phyloP scores from a whole-genome alignment of 1,284 basidiomycete species.

The Chalciporus piperatoides region DNA sequence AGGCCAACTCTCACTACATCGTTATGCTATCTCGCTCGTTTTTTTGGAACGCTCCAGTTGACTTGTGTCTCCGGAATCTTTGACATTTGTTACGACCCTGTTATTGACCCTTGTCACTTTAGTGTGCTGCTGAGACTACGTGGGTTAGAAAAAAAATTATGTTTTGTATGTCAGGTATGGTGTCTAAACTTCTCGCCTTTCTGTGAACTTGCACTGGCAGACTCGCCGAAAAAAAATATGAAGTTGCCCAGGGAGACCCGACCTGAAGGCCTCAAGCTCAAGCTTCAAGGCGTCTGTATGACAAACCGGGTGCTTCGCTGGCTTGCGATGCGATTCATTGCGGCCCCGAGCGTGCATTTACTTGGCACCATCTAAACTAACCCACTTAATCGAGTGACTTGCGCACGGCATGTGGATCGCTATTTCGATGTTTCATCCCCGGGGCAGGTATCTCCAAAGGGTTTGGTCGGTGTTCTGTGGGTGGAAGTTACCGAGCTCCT shows the following conservation, averaged over 20 bases:
- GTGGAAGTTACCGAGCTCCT: not conserved
- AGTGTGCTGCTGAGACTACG: slow-evolving; percentile 10
- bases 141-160: slow-evolving; percentile 14
- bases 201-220: not conserved
- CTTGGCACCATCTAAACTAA: too few relatives aligned
- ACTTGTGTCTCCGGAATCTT: slow-evolving; percentile 10
- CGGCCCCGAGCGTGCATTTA: too few relatives aligned
- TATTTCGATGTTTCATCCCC: not conserved
- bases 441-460: not conserved
- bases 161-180: slow-evolving; percentile 19
- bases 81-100: slow-evolving; percentile 22
- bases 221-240: too few relatives aligned
- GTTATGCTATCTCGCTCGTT: slow-evolving; percentile 30
- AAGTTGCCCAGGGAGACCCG: too few relatives aligned
- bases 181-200: not conserved
- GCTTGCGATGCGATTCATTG: too few relatives aligned
- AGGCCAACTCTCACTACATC: slow-evolving; percentile 19
- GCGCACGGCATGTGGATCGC: not conserved
- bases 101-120: slow-evolving; percentile 23
- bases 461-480: not conserved
- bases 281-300: too few relatives aligned
- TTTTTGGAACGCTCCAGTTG: slow-evolving; percentile 13
- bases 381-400: not conserved
- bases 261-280: too few relatives aligned
- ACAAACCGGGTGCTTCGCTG: too few relatives aligned